Percentiles rank a stretch among this genome's conserved stretches.
These are phyloP conservation scores for Colletotrichum theobromicola DNA, from an alignment of 2,329 filamentous ascomycete species.

Conservation along the genomic window DNA sequence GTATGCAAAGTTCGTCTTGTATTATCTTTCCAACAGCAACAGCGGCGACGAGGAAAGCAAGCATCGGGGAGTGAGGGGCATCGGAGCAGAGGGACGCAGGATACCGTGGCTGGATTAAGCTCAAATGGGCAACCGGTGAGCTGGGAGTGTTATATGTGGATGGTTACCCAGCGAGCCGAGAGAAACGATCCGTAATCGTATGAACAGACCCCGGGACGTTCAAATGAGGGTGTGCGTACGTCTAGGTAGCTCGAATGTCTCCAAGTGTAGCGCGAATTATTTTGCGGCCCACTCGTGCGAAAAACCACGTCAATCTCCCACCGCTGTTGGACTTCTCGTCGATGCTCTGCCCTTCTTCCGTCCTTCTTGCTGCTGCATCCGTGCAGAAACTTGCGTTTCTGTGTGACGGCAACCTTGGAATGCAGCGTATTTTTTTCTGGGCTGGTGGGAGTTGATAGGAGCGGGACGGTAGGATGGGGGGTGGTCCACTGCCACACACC, in stretches of 20 bases:
- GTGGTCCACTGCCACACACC: not conserved
- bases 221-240: not conserved
- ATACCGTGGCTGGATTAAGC: conserved; percentile 16
- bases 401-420: not conserved
- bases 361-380: not conserved
- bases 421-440: not conserved
- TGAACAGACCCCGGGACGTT: not conserved
- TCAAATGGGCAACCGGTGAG: conserved; percentile 21
- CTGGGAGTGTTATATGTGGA: conserved; percentile 7
- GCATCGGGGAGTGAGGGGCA: not conserved
- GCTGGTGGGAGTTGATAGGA: not conserved
- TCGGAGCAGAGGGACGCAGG: conserved; percentile 5
- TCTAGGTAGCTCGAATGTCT: not conserved
- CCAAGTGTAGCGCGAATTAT: not conserved
- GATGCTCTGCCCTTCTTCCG: not conserved
- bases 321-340: not conserved
- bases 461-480: not conserved
- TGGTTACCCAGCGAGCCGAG: conserved; percentile 3
- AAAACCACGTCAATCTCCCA: not conserved
- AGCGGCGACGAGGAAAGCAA: not conserved
- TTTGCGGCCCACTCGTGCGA: not conserved
- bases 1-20: not conserved
- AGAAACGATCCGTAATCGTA: conserved; percentile 3
- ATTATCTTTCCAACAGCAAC: not conserved
- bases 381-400: not conserved